Conservation (phyloP, 495 filamentous ascomycete species). For the Penicillium parvum region DNA sequence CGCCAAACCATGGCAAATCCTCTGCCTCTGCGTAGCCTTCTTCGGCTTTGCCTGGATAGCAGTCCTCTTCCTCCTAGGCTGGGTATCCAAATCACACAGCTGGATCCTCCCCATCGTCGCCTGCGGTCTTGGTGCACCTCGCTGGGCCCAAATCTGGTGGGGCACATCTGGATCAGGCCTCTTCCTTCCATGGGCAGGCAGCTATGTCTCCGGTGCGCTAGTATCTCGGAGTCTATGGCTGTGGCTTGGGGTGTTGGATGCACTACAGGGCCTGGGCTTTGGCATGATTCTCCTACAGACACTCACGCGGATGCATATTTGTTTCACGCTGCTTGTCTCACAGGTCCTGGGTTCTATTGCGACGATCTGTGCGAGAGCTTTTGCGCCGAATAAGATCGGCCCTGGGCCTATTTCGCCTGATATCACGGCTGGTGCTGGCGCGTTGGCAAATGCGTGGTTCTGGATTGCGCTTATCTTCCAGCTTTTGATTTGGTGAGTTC, state of each 20-base stretch:
- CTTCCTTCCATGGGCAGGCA: constrained; percentile 49
- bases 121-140: constrained; percentile 46
- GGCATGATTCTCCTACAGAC: constrained; percentile 51
- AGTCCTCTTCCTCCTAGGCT: constrained; percentile 35
- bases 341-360: constrained; percentile 48
- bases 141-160: constrained; percentile 52
- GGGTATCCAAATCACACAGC: constrained; percentile 42
- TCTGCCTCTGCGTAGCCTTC: constrained; percentile 40
- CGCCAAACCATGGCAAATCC: constrained; percentile 41
- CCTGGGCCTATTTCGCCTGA: constrained; percentile 47
- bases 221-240: constrained; percentile 48
- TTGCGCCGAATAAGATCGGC: constrained; percentile 45
- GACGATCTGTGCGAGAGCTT: constrained; percentile 44
- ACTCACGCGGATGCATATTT: constrained; percentile 47
- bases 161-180: constrained; percentile 44
- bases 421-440: constrained; percentile 38
- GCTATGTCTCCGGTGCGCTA: constrained; percentile 38
- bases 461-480: constrained; percentile 63
- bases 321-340: constrained; percentile 47
- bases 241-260: constrained; percentile 48
- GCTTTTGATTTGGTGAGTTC: constrained; percentile 54
- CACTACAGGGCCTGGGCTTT: constrained; percentile 47
- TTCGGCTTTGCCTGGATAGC: constrained; percentile 44
- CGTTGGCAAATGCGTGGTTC: constrained; percentile 57
- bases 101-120: constrained; percentile 51